Evolutionary conservation across 2,329 filamentous ascomycete genomes (phyloP), one percentile per base, ranked within the genome.

Genomic region (Nakataea oryzae): DNA sequence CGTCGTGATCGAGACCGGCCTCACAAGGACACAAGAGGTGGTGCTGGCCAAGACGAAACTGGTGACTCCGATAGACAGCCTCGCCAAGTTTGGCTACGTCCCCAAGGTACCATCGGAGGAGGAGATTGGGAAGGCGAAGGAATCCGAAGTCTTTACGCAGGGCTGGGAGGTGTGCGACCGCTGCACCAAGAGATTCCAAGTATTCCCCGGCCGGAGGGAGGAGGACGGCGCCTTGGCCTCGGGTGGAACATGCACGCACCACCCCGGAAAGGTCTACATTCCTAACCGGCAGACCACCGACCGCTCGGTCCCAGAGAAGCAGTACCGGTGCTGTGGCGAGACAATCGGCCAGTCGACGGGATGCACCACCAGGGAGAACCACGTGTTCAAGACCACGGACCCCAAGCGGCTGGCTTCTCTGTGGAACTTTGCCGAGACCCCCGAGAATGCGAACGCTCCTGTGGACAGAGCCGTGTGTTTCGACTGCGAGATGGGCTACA

Each of bases 401-500:
- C 77, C 85, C 1, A 91, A 90, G 66, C 81, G 92, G 27, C 79
- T 99, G 29, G 91, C 92, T 0, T 78, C 86, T 0, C 76, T 93
- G 3, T 81, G 96, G 68, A 92, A 93, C 60, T 99, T 96, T 72
- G 82, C 85, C 62, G 75, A 84, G 64, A 97, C 95, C 0, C 93
- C 93, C 0, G 74, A 79, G 14, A 92, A 91, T 66, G 47, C 59
- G 9, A 68, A 75, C 2, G 79, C 77, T 1, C 76, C 78, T 0
- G 69, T 73, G 1, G 76, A 81, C 61, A 83, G 83, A 47, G 90
- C 89, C 2, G 86, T 97, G 13, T 89, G 86, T 66, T 93, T 99
- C 69, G 95, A 99, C 72, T 97, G 95, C 69, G 95, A 99, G 72
- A 99, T 99, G 95, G 91, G 90, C 5, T 97, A 96, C 71, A 99